These are phyloP conservation scores for Flammula alnicola DNA, from an alignment of 1,284 basidiomycete genomes.

Conservation along the genomic window DNA sequence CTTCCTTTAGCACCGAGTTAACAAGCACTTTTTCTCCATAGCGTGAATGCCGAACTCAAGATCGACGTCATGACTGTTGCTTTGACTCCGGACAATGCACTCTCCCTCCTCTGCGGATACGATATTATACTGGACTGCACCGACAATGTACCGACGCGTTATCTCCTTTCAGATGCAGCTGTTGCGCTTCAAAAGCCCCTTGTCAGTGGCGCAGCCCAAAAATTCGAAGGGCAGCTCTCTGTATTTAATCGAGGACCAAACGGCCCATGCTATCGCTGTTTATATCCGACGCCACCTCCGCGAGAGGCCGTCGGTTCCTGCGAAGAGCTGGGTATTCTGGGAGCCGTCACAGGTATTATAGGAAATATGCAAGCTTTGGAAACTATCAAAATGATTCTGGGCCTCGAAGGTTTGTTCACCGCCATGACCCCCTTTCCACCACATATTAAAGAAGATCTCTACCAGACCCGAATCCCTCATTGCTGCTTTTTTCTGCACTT, in stretches of 20 bases:
- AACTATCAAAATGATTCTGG: constrained; percentile 82
- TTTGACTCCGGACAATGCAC: constrained; percentile 66
- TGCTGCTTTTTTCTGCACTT: constrained; percentile 79
- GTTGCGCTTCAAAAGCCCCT: constrained; percentile 78
- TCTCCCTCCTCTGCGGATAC: constrained; percentile 61
- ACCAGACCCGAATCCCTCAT: constrained; percentile 59
- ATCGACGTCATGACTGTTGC: constrained; percentile 59
- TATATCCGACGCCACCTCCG: constrained; percentile 82
- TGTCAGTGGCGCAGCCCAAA: constrained; percentile 92
- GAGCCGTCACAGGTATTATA: constrained; percentile 89
- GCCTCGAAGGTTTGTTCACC: constrained; percentile 63
- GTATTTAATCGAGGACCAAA: constrained; percentile 71
- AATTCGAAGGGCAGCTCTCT: constrained; percentile 89
- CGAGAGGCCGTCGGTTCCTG: constrained; percentile 75
- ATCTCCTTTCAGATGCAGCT: constrained; percentile 92
- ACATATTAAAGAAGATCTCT: neutral
- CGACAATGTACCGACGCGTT: constrained; percentile 91
- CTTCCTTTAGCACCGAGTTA: neutral
- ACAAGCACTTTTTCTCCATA: constrained; percentile 36
- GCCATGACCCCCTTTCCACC: neutral
- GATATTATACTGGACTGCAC: constrained; percentile 94
- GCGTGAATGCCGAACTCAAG: constrained; percentile 71
- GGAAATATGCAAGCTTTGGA: constrained; percentile 93
- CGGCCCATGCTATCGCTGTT: constrained; percentile 93
- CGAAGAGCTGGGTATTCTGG: constrained; percentile 91